These are phyloP conservation scores for Glarea lozoyensis DNA, from an alignment of 495 filamentous ascomycete species.

Conservation along the genomic window DNA sequence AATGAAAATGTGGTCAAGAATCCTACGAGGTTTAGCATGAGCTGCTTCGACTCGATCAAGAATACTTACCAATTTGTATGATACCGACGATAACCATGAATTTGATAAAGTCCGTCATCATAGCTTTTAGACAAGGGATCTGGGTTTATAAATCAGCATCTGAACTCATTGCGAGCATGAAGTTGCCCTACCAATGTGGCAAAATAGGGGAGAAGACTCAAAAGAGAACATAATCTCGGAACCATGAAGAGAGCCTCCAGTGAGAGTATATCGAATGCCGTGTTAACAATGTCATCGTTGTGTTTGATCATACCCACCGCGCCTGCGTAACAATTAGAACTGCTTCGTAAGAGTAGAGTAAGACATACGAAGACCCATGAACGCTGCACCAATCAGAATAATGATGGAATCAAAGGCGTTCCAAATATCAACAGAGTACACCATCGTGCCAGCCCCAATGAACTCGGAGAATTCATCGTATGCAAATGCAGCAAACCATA, in stretches of 20 bases:
- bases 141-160: neutral
- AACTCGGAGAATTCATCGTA: slow-evolving; percentile 82
- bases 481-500: slow-evolving; percentile 75
- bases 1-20: slow-evolving; percentile 91
- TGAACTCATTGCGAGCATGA: neutral
- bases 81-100: slow-evolving; percentile 83
- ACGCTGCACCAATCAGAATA: slow-evolving; percentile 70
- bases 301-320: slow-evolving; percentile 61
- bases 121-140: slow-evolving; percentile 24
- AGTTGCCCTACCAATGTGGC: slow-evolving; percentile 41
- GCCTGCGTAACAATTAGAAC: slow-evolving; percentile 34
- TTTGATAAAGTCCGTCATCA: slow-evolving; percentile 81
- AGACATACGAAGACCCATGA: slow-evolving; percentile 48
- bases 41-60: slow-evolving; percentile 18
- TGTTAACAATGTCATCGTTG: slow-evolving; percentile 55
- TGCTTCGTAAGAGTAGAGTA: neutral
- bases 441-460: slow-evolving; percentile 71
- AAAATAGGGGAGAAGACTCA: slow-evolving; percentile 87
- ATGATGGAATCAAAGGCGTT: slow-evolving; percentile 83
- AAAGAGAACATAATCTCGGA: slow-evolving; percentile 78
- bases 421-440: slow-evolving; percentile 88
- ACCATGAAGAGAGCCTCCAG: slow-evolving; percentile 87
- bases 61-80: slow-evolving; percentile 47
- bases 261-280: slow-evolving; percentile 79
- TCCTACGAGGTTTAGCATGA: slow-evolving; percentile 29